Evolutionary conservation across 1,139 yeast species (phyloP).

Genomic region (Taphrina flavorubra): DNA sequence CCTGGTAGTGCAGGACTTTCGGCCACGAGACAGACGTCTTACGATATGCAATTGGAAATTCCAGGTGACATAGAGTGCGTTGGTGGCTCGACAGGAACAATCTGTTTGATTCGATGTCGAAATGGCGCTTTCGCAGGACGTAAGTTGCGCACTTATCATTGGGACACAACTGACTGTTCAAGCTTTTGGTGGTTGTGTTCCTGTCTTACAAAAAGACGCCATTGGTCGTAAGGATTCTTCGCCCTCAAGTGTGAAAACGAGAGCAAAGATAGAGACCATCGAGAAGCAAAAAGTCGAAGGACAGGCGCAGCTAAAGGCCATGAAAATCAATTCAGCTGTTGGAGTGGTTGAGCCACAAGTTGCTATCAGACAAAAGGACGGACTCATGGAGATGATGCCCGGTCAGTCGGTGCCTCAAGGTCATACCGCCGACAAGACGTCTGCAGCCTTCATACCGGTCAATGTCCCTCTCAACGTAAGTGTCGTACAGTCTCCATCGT

Average conservation of each 20-base stretch:
- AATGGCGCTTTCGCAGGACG: slow-evolving; percentile 39
- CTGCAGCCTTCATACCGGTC: slow-evolving; percentile 36
- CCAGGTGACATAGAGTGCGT: slow-evolving; percentile 26
- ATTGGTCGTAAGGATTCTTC: slow-evolving; percentile 28
- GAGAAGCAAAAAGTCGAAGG: slow-evolving; percentile 36
- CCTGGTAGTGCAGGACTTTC: slow-evolving; percentile 40
- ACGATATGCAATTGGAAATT: slow-evolving; percentile 29
- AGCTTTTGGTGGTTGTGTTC: slow-evolving; percentile 38
- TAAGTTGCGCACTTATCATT: neutral
- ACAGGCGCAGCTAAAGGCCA: slow-evolving; percentile 32
- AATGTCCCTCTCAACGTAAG: slow-evolving; percentile 29
- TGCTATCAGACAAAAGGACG: slow-evolving; percentile 39
- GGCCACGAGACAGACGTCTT: slow-evolving; percentile 38
- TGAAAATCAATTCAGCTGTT: slow-evolving; percentile 25
- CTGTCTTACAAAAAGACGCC: slow-evolving; percentile 27
- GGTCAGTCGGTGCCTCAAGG: slow-evolving; percentile 34
- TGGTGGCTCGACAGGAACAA: slow-evolving; percentile 35
- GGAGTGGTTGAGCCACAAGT: slow-evolving; percentile 36
- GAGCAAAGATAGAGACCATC: slow-evolving; percentile 31
- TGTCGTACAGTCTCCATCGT: neutral
- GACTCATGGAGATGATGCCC: slow-evolving; percentile 41
- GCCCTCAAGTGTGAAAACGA: slow-evolving; percentile 32
- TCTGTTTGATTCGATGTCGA: slow-evolving; percentile 36
- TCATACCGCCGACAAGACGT: slow-evolving; percentile 30
- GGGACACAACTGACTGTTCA: neutral